Evolutionary conservation across 1,284 basidiomycete species (phyloP).

Genomic region (Gymnopus androsaceus): DNA sequence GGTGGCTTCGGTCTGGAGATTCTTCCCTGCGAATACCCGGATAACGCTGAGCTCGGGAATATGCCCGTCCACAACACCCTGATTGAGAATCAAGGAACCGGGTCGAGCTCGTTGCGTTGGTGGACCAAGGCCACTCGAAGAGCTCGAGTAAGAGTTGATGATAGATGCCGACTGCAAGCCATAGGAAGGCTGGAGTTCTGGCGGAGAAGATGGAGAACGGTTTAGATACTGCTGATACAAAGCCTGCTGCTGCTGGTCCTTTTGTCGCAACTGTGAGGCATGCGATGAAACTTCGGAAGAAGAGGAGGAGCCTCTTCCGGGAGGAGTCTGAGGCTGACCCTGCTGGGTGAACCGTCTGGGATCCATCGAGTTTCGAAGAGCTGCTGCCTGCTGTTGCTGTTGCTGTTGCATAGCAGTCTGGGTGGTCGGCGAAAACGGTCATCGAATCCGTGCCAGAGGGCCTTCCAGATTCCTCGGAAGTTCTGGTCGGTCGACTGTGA

Average conservation of each 20-base stretch:
- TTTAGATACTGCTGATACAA: conserved; percentile 88
- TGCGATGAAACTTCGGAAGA: conserved; percentile 22
- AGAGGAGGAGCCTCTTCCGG: conserved; percentile 33
- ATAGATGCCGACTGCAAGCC: conserved; percentile 67
- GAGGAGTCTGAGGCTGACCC: conserved; percentile 35
- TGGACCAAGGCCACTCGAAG: conserved; percentile 50
- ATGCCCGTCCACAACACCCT: conserved; percentile 57
- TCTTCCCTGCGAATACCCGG: conserved; percentile 86
- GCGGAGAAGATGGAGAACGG: conserved; percentile 73
- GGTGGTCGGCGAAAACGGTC: conserved; percentile 48
- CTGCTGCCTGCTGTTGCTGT: conserved; percentile 41
- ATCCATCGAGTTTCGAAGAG: conserved; percentile 34
- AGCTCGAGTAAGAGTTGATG: conserved; percentile 43
- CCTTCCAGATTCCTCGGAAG: conserved; percentile 47
- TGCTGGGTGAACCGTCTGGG: conserved; percentile 21
- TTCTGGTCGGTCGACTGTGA: conserved; percentile 47
- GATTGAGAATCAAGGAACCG: conserved; percentile 71
- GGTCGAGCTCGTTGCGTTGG: conserved; percentile 60
- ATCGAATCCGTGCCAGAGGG: not conserved
- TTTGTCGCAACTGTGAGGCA: conserved; percentile 72
- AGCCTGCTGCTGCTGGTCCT: conserved; percentile 86
- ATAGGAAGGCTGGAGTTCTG: conserved; percentile 70
- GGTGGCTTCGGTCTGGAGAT: conserved; percentile 88
- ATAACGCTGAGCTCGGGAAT: conserved; percentile 92
- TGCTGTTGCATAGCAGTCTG: conserved; percentile 57